Evolutionary conservation across 192 early-diverging fungal species (phyloP), one percentile per base, ranked within the genome.

Genomic region (Backusella mclennaniae): DNA sequence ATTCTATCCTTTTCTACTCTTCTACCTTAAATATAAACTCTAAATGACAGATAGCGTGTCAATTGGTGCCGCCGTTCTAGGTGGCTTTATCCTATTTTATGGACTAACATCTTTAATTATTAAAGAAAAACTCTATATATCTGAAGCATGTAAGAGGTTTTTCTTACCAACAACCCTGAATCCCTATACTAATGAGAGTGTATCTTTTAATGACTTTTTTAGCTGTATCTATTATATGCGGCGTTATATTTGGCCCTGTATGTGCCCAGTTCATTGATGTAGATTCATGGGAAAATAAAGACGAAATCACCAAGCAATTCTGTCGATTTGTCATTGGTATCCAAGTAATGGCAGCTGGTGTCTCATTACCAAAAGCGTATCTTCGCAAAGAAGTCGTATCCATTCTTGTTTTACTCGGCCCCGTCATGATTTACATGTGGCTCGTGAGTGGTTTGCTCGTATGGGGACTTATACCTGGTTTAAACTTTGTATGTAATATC

Each of bases 391-490:
- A 95, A 71, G 85, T 88, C 77, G 53, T 29, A 23, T 92, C 90
- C 1, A 59, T 97, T 33, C 41, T 82, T 1, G 85, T 95, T 66
- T 85, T 96, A 77, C 86, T 95, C 17, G 74, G 94, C 5, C 96
- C 96, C 2, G 85, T 95, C 26, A 96, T 96, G 92, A 74, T 90
- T 7, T 77, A 81, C 41, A 95, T 95, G 93, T 97, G 95, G 95
- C 44, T 94, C 29, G 77, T 92, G 0, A 87, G 88, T 0, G 89
- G 90, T 0, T 73, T 89, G 0, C 79, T 90, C 4, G 83, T 97
- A 44, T 94, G 87, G 82, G 74, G 75, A 0, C 29, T 90, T 15
- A 86, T 89, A 68, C 85, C 88, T 19, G 71, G 82, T 19, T 29
- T 87, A 11, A 79, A 73, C 46, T 85, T 88, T 78, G 88, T 89